These are phyloP conservation scores for Trichosanthes cucumerina DNA, from an alignment of 306 rosid species.

Conservation along the genomic window DNA sequence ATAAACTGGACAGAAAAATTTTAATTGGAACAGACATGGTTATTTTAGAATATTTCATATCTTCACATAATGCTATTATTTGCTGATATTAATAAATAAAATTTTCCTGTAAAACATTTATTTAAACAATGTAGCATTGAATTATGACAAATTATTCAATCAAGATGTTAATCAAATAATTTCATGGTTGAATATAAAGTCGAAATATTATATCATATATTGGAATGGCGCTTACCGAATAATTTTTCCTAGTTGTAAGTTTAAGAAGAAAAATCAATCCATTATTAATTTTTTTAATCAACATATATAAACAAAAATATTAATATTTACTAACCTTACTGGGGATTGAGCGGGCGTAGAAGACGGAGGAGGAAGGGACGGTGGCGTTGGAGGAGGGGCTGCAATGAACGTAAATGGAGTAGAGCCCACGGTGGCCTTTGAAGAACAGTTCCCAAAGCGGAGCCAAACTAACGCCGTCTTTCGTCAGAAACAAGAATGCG, in stretches of 20 bases:
- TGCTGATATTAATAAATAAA: background rate
- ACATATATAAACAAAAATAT: no score
- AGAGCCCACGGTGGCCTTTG: slow-evolving; percentile 42
- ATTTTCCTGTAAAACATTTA: background rate
- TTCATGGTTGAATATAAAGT: no score
- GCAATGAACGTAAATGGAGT: slow-evolving; percentile 64
- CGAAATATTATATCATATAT: no score
- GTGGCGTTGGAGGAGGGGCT: slow-evolving; percentile 37
- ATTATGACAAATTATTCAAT: no score
- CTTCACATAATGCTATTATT: background rate
- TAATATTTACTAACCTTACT: slow-evolving; percentile 77
- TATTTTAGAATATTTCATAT: background rate
- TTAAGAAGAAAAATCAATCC: no score
- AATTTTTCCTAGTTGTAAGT: no score
- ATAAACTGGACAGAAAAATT: slow-evolving; percentile 2
- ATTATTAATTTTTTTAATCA: no score
- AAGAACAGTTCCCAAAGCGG: slow-evolving; percentile 82
- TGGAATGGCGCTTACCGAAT: no score
- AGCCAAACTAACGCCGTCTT: slow-evolving; percentile 47
- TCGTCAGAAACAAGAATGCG: slow-evolving; percentile 76
- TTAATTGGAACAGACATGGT: background rate
- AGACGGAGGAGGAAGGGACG: slow-evolving; percentile 29
- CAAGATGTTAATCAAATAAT: no score
- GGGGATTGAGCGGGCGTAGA: slow-evolving; percentile 54
- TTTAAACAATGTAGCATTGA: background rate